Base-by-base conservation (phyloP, 2,329 filamentous ascomycete species). In the Achaetomium macrosporum region DNA sequence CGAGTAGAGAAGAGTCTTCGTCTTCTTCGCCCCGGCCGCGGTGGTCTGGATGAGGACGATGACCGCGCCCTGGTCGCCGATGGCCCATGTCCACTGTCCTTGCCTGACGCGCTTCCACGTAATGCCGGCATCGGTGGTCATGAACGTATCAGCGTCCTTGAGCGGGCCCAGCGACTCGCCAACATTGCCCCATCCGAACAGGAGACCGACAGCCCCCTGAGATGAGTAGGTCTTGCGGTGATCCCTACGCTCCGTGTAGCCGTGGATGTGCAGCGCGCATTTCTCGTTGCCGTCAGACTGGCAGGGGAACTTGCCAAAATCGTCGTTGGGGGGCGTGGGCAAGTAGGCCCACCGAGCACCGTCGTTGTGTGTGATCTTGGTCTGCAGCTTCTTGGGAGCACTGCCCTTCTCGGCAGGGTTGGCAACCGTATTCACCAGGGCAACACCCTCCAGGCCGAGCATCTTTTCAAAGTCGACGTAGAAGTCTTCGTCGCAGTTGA, bases 391-490 rank as follows among this genome's bases (percentile, higher is more conserved):
- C 76, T 99, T 99, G 40, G 77, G 74, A 19, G 79, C 76, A 46
- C 48, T 54, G 16, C 83, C 83, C 42, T 77, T 75, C 48, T 84
- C 82, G 33, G 86, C 75, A 25, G 77, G 71, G 64, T 97, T 97
- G 44, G 79, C 76, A 16, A 99, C 89, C 8, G 88, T 74, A 64
- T 99, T 99, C 65, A 90, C 88, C 59, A 99, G 69, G 15, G 85
- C 83, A 47, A 99, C 89, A 41, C 93, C 93, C 69, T 99, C 92
- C 13, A 99, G 76, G 2, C 90, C 90, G 44, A 88, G 81, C 76
- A 96, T 90, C 73, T 95, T 96, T 68, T 99, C 93, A 69, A 95
- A 99, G 66, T 99, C 93, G 42, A 96, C 92, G 64, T 85, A 96
- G 41, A 85, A 90, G 2, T 68, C 62, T 12, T 78, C 73, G 65